phyloP scores from a whole-genome alignment of 495 filamentous ascomycete species.

The Cercophora scortea region DNA sequence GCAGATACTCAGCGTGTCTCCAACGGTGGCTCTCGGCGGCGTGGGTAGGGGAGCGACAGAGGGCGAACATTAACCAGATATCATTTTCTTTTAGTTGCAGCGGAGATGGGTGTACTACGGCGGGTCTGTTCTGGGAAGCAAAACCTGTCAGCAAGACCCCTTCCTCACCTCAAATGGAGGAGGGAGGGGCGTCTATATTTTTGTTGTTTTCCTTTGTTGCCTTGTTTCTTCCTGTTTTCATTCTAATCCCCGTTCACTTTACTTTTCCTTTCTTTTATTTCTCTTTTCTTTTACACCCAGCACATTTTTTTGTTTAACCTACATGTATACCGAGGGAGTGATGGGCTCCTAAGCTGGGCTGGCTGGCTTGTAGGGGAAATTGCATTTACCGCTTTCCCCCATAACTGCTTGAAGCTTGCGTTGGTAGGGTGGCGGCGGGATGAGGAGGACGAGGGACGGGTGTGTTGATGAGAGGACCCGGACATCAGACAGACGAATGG shows the following conservation, averaged over 20 bases:
- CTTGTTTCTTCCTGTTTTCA: constrained; percentile 20
- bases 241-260: no score
- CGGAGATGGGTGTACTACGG: constrained; percentile 2
- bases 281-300: constrained; percentile 11
- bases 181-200: background rate
- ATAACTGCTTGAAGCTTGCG: no score
- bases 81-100: background rate
- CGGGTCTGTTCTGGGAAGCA: constrained; percentile 1
- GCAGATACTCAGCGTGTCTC: no score
- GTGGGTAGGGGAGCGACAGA: background rate
- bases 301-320: constrained; percentile 16
- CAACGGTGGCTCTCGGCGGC: no score
- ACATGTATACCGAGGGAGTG: constrained; percentile 46
- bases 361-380: constrained; percentile 26
- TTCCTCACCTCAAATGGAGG: background rate
- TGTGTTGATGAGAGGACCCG: no score
- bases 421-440: no score
- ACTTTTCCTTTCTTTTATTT: constrained; percentile 10
- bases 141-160: background rate
- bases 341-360: constrained; percentile 31
- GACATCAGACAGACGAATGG: no score
- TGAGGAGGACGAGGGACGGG: no score
- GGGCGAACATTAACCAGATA: background rate
- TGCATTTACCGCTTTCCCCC: no score
- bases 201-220: constrained; percentile 5